Percentiles rank a stretch among this genome's conserved stretches.
Conservation (phyloP, 2,329 filamentous ascomycete species). For the Metarhizium rileyi region DNA sequence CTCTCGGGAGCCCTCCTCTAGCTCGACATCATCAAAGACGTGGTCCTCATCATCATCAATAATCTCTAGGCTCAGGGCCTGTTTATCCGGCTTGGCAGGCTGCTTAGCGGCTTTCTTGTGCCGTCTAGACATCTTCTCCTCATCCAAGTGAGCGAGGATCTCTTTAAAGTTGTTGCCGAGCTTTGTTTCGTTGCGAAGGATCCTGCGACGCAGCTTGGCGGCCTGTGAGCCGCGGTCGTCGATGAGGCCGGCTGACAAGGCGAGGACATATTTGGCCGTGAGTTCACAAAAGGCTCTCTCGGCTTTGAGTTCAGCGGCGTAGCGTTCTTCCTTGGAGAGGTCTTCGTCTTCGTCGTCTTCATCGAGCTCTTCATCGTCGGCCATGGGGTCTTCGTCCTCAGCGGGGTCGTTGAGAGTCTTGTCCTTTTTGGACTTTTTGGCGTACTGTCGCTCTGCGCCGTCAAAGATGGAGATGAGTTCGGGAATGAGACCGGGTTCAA, state of each 20-base stretch:
- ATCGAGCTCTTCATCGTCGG: constrained; percentile 46
- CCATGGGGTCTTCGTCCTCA: constrained; percentile 64
- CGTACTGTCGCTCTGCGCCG: constrained; percentile 64
- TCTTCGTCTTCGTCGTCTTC: constrained; percentile 47
- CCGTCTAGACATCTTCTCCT: constrained; percentile 43
- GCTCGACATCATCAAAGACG: constrained; percentile 38
- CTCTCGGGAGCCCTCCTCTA: constrained; percentile 49
- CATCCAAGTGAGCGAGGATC: constrained; percentile 70
- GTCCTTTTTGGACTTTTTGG: constrained; percentile 54
- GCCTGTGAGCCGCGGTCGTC: constrained; percentile 51
- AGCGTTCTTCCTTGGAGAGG: constrained; percentile 46
- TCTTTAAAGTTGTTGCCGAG: constrained; percentile 82
- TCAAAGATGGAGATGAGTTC: constrained; percentile 71
- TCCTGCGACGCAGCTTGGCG: constrained; percentile 57
- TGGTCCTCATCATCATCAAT: constrained; percentile 31
- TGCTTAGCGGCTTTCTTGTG: constrained; percentile 27
- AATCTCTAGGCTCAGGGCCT: constrained; percentile 33
- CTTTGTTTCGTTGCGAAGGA: constrained; percentile 69
- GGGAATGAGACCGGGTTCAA: constrained; percentile 52
- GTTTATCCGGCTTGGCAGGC: constrained; percentile 20
- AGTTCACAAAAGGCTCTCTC: constrained; percentile 83
- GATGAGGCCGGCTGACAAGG: constrained; percentile 64
- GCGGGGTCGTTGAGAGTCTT: constrained; percentile 50
- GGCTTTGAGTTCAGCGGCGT: constrained; percentile 59
- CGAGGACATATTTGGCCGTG: constrained; percentile 74